Percentiles rank a stretch among this genome's conserved stretches.
Conservation (phyloP, 805 yeast species). For the Lachancea meyersii region DNA sequence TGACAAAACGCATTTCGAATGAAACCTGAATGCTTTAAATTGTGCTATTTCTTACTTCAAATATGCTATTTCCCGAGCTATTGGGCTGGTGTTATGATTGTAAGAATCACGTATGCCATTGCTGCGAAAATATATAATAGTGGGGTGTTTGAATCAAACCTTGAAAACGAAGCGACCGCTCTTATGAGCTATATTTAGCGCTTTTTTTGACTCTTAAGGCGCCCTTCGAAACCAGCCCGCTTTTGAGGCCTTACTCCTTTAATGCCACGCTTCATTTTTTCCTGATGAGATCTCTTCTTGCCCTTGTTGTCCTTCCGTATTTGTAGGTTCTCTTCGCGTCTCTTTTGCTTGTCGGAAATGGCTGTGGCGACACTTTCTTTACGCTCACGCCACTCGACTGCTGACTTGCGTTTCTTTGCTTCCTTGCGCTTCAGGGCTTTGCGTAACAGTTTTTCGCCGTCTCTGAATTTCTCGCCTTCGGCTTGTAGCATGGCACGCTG, state of each 20-base stretch:
- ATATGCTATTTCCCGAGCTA: no score
- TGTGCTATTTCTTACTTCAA: no score
- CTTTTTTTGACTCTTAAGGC: slow-evolving; percentile 33
- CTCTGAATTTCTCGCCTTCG: slow-evolving; percentile 82
- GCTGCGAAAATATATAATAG: background rate
- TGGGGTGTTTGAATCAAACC: no score
- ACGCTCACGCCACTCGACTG: slow-evolving; percentile 88
- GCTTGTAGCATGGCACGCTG: slow-evolving; percentile 73
- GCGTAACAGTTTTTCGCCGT: slow-evolving; percentile 80
- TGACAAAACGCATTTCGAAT: no score
- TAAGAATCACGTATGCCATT: background rate
- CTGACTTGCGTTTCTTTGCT: slow-evolving; percentile 76
- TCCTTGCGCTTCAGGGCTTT: slow-evolving; percentile 83
- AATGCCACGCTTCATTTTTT: slow-evolving; percentile 58
- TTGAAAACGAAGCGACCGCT: no score
- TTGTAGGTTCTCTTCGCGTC: slow-evolving; percentile 87
- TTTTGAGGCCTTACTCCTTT: slow-evolving; percentile 45
- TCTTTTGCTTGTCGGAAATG: slow-evolving; percentile 67
- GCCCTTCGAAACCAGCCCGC: slow-evolving; percentile 93
- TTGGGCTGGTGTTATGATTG: no score
- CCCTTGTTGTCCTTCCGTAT: slow-evolving; percentile 83
- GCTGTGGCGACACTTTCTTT: slow-evolving; percentile 71
- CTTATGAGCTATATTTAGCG: slow-evolving; percentile 12
- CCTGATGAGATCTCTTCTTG: slow-evolving; percentile 66
- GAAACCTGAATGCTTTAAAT: no score